Percentiles rank a stretch among this genome's conserved stretches.
Evolutionary conservation across 1,284 basidiomycete species (phyloP).

Genomic region (Lignosus rhinocerotis): DNA sequence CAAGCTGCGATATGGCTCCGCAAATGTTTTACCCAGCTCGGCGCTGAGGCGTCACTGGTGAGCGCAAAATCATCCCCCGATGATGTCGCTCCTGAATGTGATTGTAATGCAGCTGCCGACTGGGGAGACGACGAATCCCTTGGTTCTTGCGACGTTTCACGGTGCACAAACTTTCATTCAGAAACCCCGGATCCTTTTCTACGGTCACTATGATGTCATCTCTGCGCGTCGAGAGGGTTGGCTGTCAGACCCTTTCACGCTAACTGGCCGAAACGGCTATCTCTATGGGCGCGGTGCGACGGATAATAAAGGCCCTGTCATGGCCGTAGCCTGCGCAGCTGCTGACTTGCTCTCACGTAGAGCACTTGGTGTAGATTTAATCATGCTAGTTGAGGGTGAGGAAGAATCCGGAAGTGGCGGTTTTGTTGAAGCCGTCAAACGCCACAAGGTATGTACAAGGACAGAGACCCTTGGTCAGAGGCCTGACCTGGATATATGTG

Average conservation of each 20-base stretch:
- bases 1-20: conserved; percentile 91
- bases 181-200: conserved; percentile 80
- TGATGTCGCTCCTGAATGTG: neutral
- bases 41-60: conserved; percentile 77
- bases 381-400: conserved; percentile 94
- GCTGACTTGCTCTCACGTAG: conserved; percentile 75
- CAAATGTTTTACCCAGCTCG: conserved; percentile 84
- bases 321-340: conserved; percentile 89
- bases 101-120: conserved; percentile 55
- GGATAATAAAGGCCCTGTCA: conserved; percentile 92
- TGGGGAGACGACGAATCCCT: conserved; percentile 69
- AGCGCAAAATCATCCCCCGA: conserved; percentile 28
- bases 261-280: conserved; percentile 88
- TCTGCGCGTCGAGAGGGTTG: conserved; percentile 75
- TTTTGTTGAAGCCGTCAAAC: conserved; percentile 75
- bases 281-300: conserved; percentile 92
- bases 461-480: neutral
- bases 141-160: conserved; percentile 84
- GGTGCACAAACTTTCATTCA: conserved; percentile 59
- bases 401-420: conserved; percentile 92
- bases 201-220: conserved; percentile 95
- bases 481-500: neutral
- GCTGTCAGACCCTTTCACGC: conserved; percentile 83
- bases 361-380: conserved; percentile 82
- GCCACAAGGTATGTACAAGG: conserved; percentile 61